Evolutionary conservation across 257 asterid genomes (phyloP).

Genomic region (Gentiana macrophylla): DNA sequence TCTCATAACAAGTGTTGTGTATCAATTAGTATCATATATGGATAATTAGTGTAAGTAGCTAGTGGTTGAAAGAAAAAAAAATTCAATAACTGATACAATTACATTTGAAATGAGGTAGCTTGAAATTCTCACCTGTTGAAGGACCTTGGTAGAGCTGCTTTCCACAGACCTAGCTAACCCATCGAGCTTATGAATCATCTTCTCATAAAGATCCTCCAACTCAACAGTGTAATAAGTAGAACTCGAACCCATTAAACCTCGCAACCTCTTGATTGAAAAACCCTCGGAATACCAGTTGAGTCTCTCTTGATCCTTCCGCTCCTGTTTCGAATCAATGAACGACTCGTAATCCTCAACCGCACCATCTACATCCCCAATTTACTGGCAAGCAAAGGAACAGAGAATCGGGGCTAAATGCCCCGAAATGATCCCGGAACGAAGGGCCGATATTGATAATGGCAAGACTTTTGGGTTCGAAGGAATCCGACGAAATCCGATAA

Average conservation of each 20-base stretch:
- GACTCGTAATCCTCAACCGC: constrained; percentile 55
- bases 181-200: constrained; percentile 70
- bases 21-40: too few species aligned
- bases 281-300: constrained; percentile 57
- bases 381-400: constrained; percentile 48
- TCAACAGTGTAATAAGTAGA: constrained; percentile 40
- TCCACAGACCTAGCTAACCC: constrained; percentile 58
- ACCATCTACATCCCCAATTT: constrained; percentile 35
- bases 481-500: constrained; percentile 18
- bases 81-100: too few species aligned
- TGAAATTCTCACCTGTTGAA: constrained; percentile 52
- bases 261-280: constrained; percentile 51
- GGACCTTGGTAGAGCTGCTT: constrained; percentile 50
- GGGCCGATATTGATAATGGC: constrained; percentile 75
- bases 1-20: too few species aligned
- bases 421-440: constrained; percentile 63
- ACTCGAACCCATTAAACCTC: constrained; percentile 48
- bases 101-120: too few species aligned
- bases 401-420: constrained; percentile 53
- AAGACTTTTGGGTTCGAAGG: constrained; percentile 57
- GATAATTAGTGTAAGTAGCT: too few species aligned
- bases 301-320: constrained; percentile 42
- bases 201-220: constrained; percentile 66
- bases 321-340: constrained; percentile 20
- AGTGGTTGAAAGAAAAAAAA: too few species aligned